phyloP scores from a whole-genome alignment of 768 basidiomycete genomes.

The Chiua virens region DNA sequence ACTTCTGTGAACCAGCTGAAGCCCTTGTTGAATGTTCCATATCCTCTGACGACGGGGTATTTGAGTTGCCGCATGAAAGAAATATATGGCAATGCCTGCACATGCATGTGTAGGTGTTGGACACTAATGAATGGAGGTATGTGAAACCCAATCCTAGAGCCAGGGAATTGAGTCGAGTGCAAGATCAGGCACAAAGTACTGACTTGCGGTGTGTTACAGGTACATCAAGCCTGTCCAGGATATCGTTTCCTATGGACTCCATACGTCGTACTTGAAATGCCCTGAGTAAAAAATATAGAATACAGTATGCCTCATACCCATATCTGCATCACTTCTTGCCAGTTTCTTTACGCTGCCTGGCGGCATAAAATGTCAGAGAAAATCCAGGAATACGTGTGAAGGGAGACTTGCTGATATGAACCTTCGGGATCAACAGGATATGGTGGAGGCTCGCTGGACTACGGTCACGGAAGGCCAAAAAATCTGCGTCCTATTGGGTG shows the following conservation, averaged over 20 bases:
- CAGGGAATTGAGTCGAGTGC: not conserved
- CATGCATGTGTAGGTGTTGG: slow-evolving; percentile 73
- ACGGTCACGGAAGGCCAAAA: slow-evolving; percentile 53
- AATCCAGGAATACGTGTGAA: not conserved
- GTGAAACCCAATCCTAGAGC: slow-evolving; percentile 73
- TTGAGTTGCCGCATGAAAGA: slow-evolving; percentile 38
- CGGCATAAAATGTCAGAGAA: not conserved
- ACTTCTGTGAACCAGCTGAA: slow-evolving; percentile 72
- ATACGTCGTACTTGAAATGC: slow-evolving; percentile 43
- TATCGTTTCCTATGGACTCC: slow-evolving; percentile 48
- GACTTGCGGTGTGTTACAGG: slow-evolving; percentile 47
- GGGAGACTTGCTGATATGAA: slow-evolving; percentile 45
- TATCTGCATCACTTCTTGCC: slow-evolving; percentile 40
- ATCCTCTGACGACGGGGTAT: slow-evolving; percentile 48
- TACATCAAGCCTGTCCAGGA: slow-evolving; percentile 51
- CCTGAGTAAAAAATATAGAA: slow-evolving; percentile 20
- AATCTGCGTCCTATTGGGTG: slow-evolving; percentile 40
- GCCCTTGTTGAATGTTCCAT: slow-evolving; percentile 53
- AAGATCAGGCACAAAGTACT: not conserved
- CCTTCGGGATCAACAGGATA: slow-evolving; percentile 50
- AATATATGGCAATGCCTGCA: slow-evolving; percentile 66
- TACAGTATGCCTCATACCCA: slow-evolving; percentile 42
- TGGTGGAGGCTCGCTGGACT: slow-evolving; percentile 51
- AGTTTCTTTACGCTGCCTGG: slow-evolving; percentile 60
- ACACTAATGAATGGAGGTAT: slow-evolving; percentile 78